Evolutionary conservation across 371 early-diverging fungal genomes (phyloP), one percentile per base, ranked within the genome.

Genomic region (Haplosporangium sp.): DNA sequence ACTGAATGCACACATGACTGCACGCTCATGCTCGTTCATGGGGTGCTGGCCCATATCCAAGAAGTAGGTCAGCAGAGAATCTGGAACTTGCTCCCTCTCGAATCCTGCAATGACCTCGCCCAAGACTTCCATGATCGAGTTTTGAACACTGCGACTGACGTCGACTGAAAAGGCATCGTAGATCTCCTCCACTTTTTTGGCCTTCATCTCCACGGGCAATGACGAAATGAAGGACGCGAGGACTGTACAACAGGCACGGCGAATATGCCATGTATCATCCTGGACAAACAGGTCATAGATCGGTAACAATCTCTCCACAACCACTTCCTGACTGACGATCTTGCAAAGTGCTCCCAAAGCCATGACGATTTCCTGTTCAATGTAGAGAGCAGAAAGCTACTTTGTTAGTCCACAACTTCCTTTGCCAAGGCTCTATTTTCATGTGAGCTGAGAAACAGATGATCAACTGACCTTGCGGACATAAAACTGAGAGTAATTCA

Each of bases 261-360:
- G 83, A 18, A 87, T 86, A 66, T 89, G 89, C 89, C 89, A 89
- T 37, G 86, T 87, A 40, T 84, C 85, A 58, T 89, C 88, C 47
- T 84, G 81, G 12, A 85, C 79, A 75, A 86, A 86, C 18, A 68
- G 62, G 16, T 72, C 72, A 56, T 85, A 89, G 11, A 89, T 58
- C 1, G 89, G 89, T 37, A 89, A 62, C 75, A 89, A 75, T 63
- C 83, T 75, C 29, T 84, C 73, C 45, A 85, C 68, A 4, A 83
- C 84, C 8, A 86, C 77, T 11, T 82, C 61, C 38, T 70, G 73
- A 12, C 79, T 77, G 12, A 88, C 82, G 0, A 84, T 82, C 12
- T 72, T 69, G 10, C 85, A 84, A 9, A 87, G 62, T 38, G 81
- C 82, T 40, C 87, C 88, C 38, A 89, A 55, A 2, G 88, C 88